phyloP scores from a whole-genome alignment of 148 eudicot species.

The Arctostaphylos glauca region DNA sequence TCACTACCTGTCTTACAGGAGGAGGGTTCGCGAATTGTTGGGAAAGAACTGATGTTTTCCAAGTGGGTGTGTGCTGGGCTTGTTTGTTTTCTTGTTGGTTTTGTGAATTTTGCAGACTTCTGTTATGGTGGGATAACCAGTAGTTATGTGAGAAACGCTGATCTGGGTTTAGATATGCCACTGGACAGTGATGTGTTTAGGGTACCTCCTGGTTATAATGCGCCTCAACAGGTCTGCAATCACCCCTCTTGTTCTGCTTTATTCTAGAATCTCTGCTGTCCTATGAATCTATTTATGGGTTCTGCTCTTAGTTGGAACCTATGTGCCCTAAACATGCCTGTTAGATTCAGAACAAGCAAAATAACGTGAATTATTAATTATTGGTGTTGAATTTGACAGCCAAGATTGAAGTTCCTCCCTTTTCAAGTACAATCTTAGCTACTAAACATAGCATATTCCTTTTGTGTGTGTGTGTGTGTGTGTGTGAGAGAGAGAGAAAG shows the following conservation, averaged over 20 bases:
- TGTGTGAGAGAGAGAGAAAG: too few species aligned
- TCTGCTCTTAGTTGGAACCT: neutral
- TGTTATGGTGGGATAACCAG: conserved; percentile 62
- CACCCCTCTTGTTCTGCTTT: neutral
- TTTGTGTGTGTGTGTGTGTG: neutral
- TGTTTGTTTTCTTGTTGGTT: conserved; percentile 23
- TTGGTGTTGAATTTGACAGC: neutral
- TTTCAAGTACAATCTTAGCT: neutral
- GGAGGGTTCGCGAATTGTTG: neutral
- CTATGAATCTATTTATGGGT: neutral
- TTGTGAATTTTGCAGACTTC: conserved; percentile 27
- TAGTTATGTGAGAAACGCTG: conserved; percentile 36
- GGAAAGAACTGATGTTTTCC: conserved; percentile 20
- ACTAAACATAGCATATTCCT: neutral
- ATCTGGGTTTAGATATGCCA: conserved; percentile 60
- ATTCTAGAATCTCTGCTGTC: neutral
- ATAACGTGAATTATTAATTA: neutral
- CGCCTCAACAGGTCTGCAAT: conserved; percentile 67
- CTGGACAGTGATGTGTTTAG: conserved; percentile 66
- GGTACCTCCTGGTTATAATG: conserved; percentile 69
- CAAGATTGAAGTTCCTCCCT: neutral
- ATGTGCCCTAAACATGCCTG: neutral
- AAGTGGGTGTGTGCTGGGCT: conserved; percentile 29
- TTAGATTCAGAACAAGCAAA: neutral
- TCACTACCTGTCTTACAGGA: neutral